Conservation (phyloP, 2,329 filamentous ascomycete species). For the Emericellopsis cladophorae region DNA sequence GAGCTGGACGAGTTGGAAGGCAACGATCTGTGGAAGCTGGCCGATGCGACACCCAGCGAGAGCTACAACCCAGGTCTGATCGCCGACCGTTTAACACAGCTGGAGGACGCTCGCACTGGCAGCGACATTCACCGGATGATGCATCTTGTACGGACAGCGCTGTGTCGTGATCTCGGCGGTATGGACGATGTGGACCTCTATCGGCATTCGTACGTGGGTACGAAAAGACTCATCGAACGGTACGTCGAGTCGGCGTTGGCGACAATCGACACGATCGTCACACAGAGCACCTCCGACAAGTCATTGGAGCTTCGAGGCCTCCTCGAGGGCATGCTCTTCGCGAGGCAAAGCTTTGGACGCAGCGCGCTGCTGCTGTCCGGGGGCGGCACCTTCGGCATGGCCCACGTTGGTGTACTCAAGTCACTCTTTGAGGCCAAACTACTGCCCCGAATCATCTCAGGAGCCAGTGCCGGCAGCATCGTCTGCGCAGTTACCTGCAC, state of each 20-base stretch:
- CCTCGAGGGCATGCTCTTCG: slow-evolving; percentile 56
- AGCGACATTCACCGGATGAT: slow-evolving; percentile 68
- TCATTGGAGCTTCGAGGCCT: slow-evolving; percentile 45
- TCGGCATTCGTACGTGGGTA: slow-evolving; percentile 72
- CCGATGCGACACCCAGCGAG: slow-evolving; percentile 43
- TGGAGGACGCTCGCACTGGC: slow-evolving; percentile 61
- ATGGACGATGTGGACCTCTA: slow-evolving; percentile 80
- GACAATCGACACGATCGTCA: slow-evolving; percentile 61
- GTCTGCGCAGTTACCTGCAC: slow-evolving; percentile 72
- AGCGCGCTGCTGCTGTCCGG: slow-evolving; percentile 75
- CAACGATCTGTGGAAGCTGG: slow-evolving; percentile 67
- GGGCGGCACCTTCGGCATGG: slow-evolving; percentile 84
- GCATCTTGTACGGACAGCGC: slow-evolving; percentile 64
- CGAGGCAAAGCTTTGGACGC: slow-evolving; percentile 72
- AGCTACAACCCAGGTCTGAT: slow-evolving; percentile 58
- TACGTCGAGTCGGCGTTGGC: slow-evolving; percentile 72
- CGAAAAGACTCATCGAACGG: slow-evolving; percentile 73
- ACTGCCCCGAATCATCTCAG: slow-evolving; percentile 76
- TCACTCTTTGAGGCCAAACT: slow-evolving; percentile 62
- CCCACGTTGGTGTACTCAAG: slow-evolving; percentile 80
- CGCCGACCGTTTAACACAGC: slow-evolving; percentile 52
- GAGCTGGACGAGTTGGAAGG: slow-evolving; percentile 71
- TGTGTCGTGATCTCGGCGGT: slow-evolving; percentile 70
- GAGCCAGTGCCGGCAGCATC: slow-evolving; percentile 78
- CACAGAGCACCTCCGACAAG: slow-evolving; percentile 38